Base-by-base conservation (phyloP, 176 grass and related monocot species). In the Eremochloa ophiuroides region DNA sequence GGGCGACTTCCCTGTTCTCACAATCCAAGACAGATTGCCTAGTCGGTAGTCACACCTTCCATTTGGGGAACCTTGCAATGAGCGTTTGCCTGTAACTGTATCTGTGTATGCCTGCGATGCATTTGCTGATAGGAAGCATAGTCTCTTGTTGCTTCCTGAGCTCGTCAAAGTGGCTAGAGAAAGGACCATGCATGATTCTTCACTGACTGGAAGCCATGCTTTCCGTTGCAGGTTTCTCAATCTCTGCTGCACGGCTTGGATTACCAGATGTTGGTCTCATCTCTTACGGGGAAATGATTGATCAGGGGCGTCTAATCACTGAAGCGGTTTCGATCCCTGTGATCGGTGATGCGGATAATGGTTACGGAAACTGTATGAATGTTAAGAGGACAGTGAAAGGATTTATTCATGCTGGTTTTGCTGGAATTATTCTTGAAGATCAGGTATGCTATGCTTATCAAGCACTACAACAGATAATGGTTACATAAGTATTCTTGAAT, bases 381-480 rank as follows among this genome's bases (percentile, higher is more conserved):
- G 90, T 95, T 9, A 98, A 98, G 81, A 88, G 96, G 70, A 93
- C 93, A 23, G 90, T 98, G 13, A 98, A 95, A 83, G 96, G 96
- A n/a, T 98, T 86, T 79, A 95, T 98, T 71, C 91, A 93, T 62
- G 96, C 96, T 86, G 93, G 96, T 83, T 98, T 98, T 81, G 88
- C 93, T 74, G 96, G 93, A 71, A 93, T 98, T 75, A 93, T 98
- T 88, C 90, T 98, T 37, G 96, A 98, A 86, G 93, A 98, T 85
- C 96, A 98, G 88, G 96, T 98, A 74, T 47, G 61, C 8, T 27
- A n/a, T n/a, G n/a, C n/a, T n/a, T 82, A 51, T 39, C 25, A 27
- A 55, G 23, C 48, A 58, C 6, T 81, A 11, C 7, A 12, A n/a
- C n/a, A n/a, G 50, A 48, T 51, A 26, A 23, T 59, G n/a, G 23